Evolutionary conservation across 2,329 filamentous ascomycete species (phyloP), one percentile per base, ranked within the genome.

Genomic region (Pyrenophora teres): DNA sequence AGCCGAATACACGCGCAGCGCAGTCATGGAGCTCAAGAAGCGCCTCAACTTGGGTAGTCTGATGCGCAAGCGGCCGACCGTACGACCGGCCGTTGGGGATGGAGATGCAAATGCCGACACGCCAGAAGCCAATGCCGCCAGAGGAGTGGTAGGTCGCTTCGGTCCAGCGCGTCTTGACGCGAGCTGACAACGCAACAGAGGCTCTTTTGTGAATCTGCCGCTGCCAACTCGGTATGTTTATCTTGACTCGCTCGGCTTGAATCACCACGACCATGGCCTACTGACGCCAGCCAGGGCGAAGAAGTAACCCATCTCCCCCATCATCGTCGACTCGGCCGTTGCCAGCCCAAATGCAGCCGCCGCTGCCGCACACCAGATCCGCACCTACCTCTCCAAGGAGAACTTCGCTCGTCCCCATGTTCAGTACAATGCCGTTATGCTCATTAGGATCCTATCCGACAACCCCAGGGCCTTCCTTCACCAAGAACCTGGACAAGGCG

Each of bases 341-440:
- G 96, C 92, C 23, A 96, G 90, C 40, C 93, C 94, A 7, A 79
- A 81, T 40, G 94, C 94, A 5, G 92, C 93, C 19, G 85, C 87
- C 59, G 89, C 92, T 65, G 90, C 90, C 63, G 91, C 92, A 42
- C 79, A 84, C 60, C 80, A 88, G 60, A 90, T 97, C 69, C 88
- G 90, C 70, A 92, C 90, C 73, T 93, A 87, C 72, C 79, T 99
- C 53, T 82, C 85, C 63, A 87, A 86, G 60, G 88, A 92, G 39
- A 86, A 90, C 74, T 80, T 76, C 59, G 70, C 70, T 30, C 76
- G 80, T 38, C 85, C 90, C 8, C 86, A 89, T 64, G 86, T 87
- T 62, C 93, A 97, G 74, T 97, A 97, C 81, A 97, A 97, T 77
- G 88, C 91, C 57, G 86, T 97, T 67, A 97, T 97, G 94, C 83